A percentile compares a stretch with the other conserved stretches of the same genome.
phyloP scores from a whole-genome alignment of 805 yeast species.

The Saturnispora galanensis region DNA sequence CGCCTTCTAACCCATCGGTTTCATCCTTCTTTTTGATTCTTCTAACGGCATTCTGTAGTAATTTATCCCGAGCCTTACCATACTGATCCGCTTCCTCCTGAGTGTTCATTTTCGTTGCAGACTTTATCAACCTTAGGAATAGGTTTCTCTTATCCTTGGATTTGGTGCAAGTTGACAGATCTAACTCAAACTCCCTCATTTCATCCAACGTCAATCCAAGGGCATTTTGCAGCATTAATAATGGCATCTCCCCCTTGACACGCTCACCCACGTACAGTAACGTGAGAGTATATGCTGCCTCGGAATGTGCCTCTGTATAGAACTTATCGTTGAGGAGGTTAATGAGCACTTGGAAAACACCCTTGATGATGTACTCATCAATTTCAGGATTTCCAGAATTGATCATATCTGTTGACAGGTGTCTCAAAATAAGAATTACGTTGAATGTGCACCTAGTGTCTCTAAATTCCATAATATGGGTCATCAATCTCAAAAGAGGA shows the following conservation, averaged over 20 bases:
- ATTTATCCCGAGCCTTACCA: slow-evolving; percentile 10
- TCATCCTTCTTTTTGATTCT: slow-evolving; percentile 9
- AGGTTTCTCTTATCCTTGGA: slow-evolving; percentile 74
- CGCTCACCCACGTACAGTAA: slow-evolving; percentile 67
- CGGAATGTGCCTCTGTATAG: slow-evolving; percentile 79
- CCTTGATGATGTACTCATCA: slow-evolving; percentile 55
- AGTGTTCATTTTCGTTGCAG: slow-evolving; percentile 41
- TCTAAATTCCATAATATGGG: slow-evolving; percentile 69
- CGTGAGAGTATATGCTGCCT: slow-evolving; percentile 84
- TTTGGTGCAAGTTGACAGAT: slow-evolving; percentile 54
- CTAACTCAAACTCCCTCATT: slow-evolving; percentile 52
- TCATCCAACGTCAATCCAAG: slow-evolving; percentile 47
- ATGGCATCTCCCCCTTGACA: slow-evolving; percentile 59
- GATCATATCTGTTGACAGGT: slow-evolving; percentile 59
- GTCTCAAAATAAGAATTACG: slow-evolving; percentile 70
- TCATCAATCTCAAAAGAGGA: slow-evolving; percentile 64
- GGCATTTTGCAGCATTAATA: slow-evolving; percentile 43
- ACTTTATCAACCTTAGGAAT: slow-evolving; percentile 57
- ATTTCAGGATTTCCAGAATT: slow-evolving; percentile 59
- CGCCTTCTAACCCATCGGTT: slow-evolving; percentile 12
- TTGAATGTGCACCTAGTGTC: slow-evolving; percentile 92
- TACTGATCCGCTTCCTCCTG: slow-evolving; percentile 16
- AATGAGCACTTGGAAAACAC: slow-evolving; percentile 60
- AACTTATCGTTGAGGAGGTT: slow-evolving; percentile 62
- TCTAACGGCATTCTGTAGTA: slow-evolving; percentile 11